A percentile compares a stretch with the other conserved stretches of the same genome.
phyloP scores from a whole-genome alignment of 805 yeast genomes.

The Candida caryicola region DNA sequence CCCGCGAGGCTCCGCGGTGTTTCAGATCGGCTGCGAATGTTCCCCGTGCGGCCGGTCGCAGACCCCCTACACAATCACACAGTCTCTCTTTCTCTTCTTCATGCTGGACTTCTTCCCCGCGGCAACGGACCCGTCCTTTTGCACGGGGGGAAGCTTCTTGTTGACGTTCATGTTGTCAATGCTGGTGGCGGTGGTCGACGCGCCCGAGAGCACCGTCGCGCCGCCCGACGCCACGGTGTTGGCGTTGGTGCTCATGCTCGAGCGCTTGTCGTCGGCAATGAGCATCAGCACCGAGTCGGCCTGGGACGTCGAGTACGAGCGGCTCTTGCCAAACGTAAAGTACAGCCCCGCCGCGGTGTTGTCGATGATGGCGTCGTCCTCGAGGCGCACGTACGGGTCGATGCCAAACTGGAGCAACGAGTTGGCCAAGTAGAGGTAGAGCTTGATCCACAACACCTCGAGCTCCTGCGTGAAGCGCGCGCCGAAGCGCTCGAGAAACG shows the following conservation, averaged over 20 bases:
- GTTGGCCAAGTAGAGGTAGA: constrained; percentile 67
- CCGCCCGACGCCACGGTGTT: background rate
- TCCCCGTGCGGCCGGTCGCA: too few species aligned
- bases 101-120: constrained; percentile 11
- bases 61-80: constrained; percentile 22
- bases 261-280: constrained; percentile 8
- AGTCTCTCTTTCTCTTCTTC: constrained; percentile 27
- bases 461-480: constrained; percentile 52
- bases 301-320: background rate
- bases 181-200: background rate
- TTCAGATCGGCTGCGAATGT: too few species aligned
- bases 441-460: constrained; percentile 68
- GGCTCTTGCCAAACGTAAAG: constrained; percentile 4
- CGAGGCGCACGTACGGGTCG: constrained; percentile 41
- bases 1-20: too few species aligned
- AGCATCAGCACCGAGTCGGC: background rate
- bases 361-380: constrained; percentile 6
- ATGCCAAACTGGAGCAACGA: constrained; percentile 60
- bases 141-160: constrained; percentile 4
- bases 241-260: constrained; percentile 7
- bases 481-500: constrained; percentile 64
- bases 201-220: background rate
- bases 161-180: background rate
- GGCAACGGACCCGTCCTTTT: constrained; percentile 2
- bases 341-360: constrained; percentile 3